Conservation (phyloP, 2,329 filamentous ascomycete genomes). For the Fonsecaea pugnacius region DNA sequence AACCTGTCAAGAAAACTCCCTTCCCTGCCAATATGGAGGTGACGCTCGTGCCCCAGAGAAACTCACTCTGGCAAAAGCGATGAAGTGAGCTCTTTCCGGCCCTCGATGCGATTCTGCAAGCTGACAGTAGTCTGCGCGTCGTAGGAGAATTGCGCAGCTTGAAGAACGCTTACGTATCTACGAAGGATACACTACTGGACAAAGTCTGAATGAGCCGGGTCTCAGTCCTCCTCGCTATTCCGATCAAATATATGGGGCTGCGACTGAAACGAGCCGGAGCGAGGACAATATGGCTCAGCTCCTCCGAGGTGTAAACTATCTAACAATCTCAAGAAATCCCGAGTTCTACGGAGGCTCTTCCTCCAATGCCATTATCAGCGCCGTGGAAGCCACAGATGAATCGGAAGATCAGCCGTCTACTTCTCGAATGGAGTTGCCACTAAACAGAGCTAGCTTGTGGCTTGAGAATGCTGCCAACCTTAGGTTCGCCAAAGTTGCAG, state of each 20-base stretch:
- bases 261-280: neutral
- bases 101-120: neutral
- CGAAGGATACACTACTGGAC: slow-evolving; percentile 11
- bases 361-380: slow-evolving; percentile 19
- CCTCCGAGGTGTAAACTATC: slow-evolving; percentile 24
- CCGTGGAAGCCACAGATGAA: slow-evolving; percentile 10
- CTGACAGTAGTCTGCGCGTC: neutral
- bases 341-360: slow-evolving; percentile 20
- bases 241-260: slow-evolving; percentile 8
- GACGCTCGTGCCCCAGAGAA: slow-evolving; percentile 16
- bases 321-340: slow-evolving; percentile 19
- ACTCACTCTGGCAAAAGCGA: slow-evolving; percentile 22
- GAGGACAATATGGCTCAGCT: slow-evolving; percentile 24
- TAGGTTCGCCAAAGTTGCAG: slow-evolving; percentile 10
- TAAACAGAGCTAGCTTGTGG: slow-evolving; percentile 9
- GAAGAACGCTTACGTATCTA: slow-evolving; percentile 22
- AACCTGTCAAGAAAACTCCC: slow-evolving; percentile 20
- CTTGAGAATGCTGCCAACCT: neutral
- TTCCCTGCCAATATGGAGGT: slow-evolving; percentile 24
- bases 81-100: slow-evolving; percentile 10
- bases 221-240: slow-evolving; percentile 5
- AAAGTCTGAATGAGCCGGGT: neutral
- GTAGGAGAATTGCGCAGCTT: slow-evolving; percentile 21
- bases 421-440: neutral
- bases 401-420: slow-evolving; percentile 3